Conservation (phyloP, 2,329 filamentous ascomycete species). For the Aspergillus sp. region DNA sequence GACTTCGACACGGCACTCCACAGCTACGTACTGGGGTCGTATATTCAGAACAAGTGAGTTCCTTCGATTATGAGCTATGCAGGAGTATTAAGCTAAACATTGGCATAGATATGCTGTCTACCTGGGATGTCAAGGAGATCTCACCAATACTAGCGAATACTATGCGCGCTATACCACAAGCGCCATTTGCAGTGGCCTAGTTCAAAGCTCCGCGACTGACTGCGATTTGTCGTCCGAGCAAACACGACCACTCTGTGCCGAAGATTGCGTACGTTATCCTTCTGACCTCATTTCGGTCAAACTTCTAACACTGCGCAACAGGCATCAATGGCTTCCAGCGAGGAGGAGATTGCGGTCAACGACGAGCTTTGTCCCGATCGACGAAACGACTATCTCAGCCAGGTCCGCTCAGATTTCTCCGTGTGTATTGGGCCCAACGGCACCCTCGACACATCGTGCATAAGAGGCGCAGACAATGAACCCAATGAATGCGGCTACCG, state of each 20-base stretch:
- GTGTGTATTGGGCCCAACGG: slow-evolving; percentile 82
- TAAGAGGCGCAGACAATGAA: slow-evolving; percentile 77
- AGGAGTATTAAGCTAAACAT: slow-evolving; percentile 3
- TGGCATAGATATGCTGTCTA: slow-evolving; percentile 71
- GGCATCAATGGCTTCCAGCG: slow-evolving; percentile 83
- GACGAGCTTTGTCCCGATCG: slow-evolving; percentile 68
- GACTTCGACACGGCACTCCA: slow-evolving; percentile 75
- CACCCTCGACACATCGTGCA: slow-evolving; percentile 72
- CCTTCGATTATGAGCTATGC: not conserved
- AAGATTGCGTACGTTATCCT: slow-evolving; percentile 69
- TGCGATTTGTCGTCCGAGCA: slow-evolving; percentile 67
- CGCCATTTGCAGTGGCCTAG: slow-evolving; percentile 87
- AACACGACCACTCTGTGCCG: slow-evolving; percentile 78
- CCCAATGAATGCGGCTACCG: slow-evolving; percentile 82
- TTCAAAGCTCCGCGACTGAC: slow-evolving; percentile 76
- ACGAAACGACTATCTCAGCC: slow-evolving; percentile 63
- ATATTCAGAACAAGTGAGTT: slow-evolving; percentile 74
- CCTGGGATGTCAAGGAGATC: slow-evolving; percentile 75
- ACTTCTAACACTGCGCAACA: slow-evolving; percentile 33
- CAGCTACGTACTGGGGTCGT: slow-evolving; percentile 71
- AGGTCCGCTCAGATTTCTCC: slow-evolving; percentile 90
- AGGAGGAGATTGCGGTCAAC: slow-evolving; percentile 79
- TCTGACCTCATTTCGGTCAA: not conserved
- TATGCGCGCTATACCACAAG: slow-evolving; percentile 94
- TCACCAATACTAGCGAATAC: slow-evolving; percentile 73